phyloP scores from a whole-genome alignment of 1,284 basidiomycete species.

The Moniliella sp. region DNA sequence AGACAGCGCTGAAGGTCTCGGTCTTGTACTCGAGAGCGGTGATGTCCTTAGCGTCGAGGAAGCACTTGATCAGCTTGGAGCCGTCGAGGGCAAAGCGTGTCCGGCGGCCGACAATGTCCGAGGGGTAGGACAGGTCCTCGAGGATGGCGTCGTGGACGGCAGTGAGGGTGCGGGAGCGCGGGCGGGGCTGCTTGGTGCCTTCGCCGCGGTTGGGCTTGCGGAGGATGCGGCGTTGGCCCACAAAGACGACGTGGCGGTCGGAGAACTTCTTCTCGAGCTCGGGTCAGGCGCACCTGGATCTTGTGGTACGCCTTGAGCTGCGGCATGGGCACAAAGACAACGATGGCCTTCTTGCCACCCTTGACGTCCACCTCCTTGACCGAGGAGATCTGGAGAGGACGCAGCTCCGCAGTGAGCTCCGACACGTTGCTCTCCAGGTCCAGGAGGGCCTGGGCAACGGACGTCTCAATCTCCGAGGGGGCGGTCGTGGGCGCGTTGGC shows the following conservation, averaged over 20 bases:
- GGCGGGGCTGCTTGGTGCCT: constrained; percentile 80
- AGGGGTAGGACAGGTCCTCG: constrained; percentile 95
- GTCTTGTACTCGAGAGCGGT: constrained; percentile 99
- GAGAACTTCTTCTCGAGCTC: constrained; percentile 99
- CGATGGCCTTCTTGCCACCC: constrained; percentile 88
- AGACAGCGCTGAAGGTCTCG: constrained; percentile 81
- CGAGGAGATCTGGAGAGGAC: constrained; percentile 84
- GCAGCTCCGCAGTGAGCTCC: constrained; percentile 85
- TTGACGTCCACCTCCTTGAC: constrained; percentile 98
- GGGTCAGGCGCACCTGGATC: constrained; percentile 80
- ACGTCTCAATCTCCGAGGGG: constrained; percentile 76
- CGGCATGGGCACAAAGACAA: constrained; percentile 91
- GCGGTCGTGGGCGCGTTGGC: constrained; percentile 71
- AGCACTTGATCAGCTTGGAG: constrained; percentile 13
- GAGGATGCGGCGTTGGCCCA: constrained; percentile 94
- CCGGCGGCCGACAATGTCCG: constrained; percentile 94
- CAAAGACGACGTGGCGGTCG: constrained; percentile 91
- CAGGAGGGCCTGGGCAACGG: constrained; percentile 80
- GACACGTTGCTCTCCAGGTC: constrained; percentile 96
- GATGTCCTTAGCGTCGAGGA: constrained; percentile 64
- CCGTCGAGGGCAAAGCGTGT: constrained; percentile 43
- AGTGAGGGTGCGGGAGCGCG: constrained; percentile 86
- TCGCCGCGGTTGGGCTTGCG: constrained; percentile 83
- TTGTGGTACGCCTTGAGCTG: constrained; percentile 98
- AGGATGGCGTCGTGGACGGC: constrained; percentile 92